Evolutionary conservation across 2,329 filamentous ascomycete species (phyloP).

Genomic region (Colletotrichum phormii): DNA sequence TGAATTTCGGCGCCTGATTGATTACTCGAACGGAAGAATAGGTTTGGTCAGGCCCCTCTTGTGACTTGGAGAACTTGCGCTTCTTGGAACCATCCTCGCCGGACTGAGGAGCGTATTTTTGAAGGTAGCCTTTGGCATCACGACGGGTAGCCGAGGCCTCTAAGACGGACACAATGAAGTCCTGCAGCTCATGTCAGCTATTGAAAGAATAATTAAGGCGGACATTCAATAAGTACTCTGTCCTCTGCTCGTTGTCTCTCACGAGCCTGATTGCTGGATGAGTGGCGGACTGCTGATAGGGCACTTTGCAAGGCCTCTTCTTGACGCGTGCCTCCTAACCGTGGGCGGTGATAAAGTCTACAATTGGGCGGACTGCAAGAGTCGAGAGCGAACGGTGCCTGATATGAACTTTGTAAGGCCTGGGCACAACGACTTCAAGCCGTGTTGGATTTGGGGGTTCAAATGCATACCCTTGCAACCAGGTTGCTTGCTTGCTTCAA

Average conservation of each 20-base stretch:
- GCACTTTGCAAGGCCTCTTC: slow-evolving; percentile 30
- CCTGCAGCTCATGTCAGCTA: slow-evolving; percentile 57
- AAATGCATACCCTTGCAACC: slow-evolving; percentile 22
- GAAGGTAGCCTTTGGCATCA: slow-evolving; percentile 91
- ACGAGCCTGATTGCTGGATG: slow-evolving; percentile 28
- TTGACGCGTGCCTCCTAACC: slow-evolving; percentile 16
- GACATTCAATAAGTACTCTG: slow-evolving; percentile 49
- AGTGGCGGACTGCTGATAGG: slow-evolving; percentile 30
- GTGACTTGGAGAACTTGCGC: background rate
- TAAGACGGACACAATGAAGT: slow-evolving; percentile 87
- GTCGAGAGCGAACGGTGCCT: slow-evolving; percentile 26
- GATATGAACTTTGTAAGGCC: background rate
- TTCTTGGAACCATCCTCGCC: slow-evolving; percentile 21
- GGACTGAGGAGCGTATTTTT: slow-evolving; percentile 72
- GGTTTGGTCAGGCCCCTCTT: slow-evolving; percentile 15
- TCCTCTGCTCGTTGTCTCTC: slow-evolving; percentile 61
- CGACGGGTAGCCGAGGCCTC: slow-evolving; percentile 91
- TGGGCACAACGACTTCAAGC: background rate
- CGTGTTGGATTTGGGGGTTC: background rate
- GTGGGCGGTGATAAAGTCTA: slow-evolving; percentile 28
- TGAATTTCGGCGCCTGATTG: slow-evolving; percentile 48
- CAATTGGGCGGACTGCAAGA: slow-evolving; percentile 22
- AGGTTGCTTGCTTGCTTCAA: slow-evolving; percentile 29
- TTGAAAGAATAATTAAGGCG: background rate
- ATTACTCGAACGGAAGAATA: slow-evolving; percentile 44